Evolutionary conservation across 2,329 filamentous ascomycete genomes (phyloP).

Genomic region (Claviceps digitariae): DNA sequence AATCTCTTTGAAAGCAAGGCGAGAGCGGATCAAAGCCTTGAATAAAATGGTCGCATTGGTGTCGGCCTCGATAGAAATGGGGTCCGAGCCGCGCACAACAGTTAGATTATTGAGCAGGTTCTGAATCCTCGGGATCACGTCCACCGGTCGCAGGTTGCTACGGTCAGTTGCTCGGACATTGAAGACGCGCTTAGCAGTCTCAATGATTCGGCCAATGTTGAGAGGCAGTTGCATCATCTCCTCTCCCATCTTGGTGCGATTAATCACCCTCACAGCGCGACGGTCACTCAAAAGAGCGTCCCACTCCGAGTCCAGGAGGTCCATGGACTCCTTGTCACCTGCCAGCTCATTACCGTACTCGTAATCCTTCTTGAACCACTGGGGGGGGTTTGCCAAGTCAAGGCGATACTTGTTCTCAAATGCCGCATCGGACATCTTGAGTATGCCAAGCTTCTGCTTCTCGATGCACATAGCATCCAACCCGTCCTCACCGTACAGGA

Average conservation of each 20-base stretch:
- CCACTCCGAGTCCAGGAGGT: conserved; percentile 77
- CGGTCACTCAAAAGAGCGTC: conserved; percentile 66
- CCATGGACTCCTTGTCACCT: conserved; percentile 78
- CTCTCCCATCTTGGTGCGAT: conserved; percentile 56
- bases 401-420: conserved; percentile 76
- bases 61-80: conserved; percentile 75
- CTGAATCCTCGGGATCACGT: conserved; percentile 71
- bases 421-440: conserved; percentile 62
- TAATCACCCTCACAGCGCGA: conserved; percentile 56
- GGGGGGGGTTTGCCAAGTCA: conserved; percentile 47
- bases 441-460: conserved; percentile 77
- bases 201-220: conserved; percentile 81
- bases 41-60: conserved; percentile 78
- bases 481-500: conserved; percentile 95
- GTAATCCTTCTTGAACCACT: conserved; percentile 44
- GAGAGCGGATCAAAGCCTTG: conserved; percentile 81
- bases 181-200: conserved; percentile 82
- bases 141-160: conserved; percentile 78
- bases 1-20: conserved; percentile 83
- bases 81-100: conserved; percentile 75
- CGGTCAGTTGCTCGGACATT: conserved; percentile 73
- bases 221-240: conserved; percentile 84
- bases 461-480: conserved; percentile 90
- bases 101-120: conserved; percentile 63
- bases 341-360: conserved; percentile 79